Evolutionary conservation across 1,284 basidiomycete genomes (phyloP).

Genomic region (Boletus mariae): DNA sequence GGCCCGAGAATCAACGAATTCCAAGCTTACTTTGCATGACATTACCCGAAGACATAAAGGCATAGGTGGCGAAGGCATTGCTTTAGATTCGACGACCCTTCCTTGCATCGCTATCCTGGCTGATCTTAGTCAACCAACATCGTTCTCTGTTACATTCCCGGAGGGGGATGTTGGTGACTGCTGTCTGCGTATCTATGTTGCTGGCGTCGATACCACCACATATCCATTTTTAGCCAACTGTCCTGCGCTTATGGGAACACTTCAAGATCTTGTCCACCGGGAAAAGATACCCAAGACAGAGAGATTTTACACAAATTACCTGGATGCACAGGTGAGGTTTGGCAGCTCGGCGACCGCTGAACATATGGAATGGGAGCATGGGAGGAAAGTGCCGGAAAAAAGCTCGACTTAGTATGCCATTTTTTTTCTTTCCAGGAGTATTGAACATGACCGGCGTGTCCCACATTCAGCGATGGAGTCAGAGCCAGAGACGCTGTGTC

Average conservation of each 20-base stretch:
- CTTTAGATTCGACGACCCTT: not conserved
- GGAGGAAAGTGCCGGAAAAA: not conserved
- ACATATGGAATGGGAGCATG: not conserved
- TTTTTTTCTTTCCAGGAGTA: too few relatives aligned
- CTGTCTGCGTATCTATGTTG: constrained; percentile 7
- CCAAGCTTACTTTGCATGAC: not conserved
- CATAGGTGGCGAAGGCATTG: not conserved
- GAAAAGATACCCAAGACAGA: not conserved
- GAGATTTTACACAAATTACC: not conserved
- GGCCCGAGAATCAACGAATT: not conserved
- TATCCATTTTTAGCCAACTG: constrained; percentile 2
- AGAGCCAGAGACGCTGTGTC: too few relatives aligned
- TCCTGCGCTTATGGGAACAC: not conserved
- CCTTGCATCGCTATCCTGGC: not conserved
- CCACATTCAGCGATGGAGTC: too few relatives aligned
- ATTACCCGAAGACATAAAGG: not conserved
- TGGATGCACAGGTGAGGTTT: not conserved
- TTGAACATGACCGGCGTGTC: too few relatives aligned
- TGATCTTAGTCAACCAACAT: not conserved
- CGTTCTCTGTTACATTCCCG: not conserved
- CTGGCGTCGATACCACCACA: constrained; percentile 1
- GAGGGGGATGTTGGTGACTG: not conserved
- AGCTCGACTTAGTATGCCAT: too few relatives aligned
- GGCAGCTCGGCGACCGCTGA: not conserved
- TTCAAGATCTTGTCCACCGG: not conserved